Evolutionary conservation across 805 yeast species (phyloP).

Genomic region (Wickerhamiella nectarea): DNA sequence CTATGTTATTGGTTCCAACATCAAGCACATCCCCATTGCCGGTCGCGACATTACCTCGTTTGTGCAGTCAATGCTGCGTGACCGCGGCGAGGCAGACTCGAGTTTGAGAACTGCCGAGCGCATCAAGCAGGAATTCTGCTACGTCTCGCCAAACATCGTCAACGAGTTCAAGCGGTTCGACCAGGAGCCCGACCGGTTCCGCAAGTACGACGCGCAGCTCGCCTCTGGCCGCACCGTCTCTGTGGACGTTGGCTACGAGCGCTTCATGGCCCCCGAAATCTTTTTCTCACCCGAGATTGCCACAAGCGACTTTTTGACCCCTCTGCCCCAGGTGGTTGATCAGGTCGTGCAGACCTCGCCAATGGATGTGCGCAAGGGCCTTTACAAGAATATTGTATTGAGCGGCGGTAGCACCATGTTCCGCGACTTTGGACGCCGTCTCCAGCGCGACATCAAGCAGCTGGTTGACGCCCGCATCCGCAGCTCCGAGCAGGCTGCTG

Average conservation of each 20-base stretch:
- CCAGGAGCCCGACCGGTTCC: constrained; percentile 84
- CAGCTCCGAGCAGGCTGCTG: constrained; percentile 60
- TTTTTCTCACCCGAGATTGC: constrained; percentile 97
- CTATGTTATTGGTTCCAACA: constrained; percentile 93
- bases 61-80: constrained; percentile 86
- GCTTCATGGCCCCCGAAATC: constrained; percentile 97
- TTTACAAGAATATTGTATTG: constrained; percentile 87
- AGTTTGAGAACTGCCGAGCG: constrained; percentile 90
- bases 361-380: constrained; percentile 92
- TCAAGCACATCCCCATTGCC: constrained; percentile 94
- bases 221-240: constrained; percentile 44
- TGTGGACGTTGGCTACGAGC: constrained; percentile 94
- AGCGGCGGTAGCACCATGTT: constrained; percentile 99
- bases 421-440: constrained; percentile 92
- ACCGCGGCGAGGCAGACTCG: constrained; percentile 91
- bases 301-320: constrained; percentile 86
- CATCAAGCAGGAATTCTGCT: constrained; percentile 92
- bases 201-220: constrained; percentile 70
- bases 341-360: constrained; percentile 91
- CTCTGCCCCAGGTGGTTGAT: constrained; percentile 92
- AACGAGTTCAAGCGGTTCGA: constrained; percentile 92
- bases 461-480: constrained; percentile 83
- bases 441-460: constrained; percentile 83
- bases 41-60: constrained; percentile 95
- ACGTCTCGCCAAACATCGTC: constrained; percentile 94